These are phyloP conservation scores for Vitis hybrid DNA, from an alignment of 177 flowering plant species.

Conservation along the genomic window DNA sequence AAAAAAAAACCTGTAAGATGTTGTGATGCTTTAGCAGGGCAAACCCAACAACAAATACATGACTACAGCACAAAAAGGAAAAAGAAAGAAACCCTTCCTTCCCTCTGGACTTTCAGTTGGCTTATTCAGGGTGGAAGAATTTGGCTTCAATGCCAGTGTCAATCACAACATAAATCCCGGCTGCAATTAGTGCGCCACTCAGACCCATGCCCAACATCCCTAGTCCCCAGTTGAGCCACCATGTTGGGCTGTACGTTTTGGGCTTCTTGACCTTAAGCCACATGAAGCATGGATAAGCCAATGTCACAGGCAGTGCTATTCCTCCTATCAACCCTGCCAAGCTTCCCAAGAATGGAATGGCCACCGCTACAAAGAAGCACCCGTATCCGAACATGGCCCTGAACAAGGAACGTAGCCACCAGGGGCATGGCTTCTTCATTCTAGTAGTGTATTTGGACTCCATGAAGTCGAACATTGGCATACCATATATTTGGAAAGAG, in stretches of 20 bases:
- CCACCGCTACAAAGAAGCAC: conserved; percentile 41
- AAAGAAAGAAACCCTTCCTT: too few relatives aligned
- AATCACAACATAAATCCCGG: background rate
- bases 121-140: conserved; percentile 57
- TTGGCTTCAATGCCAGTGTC: conserved; percentile 44
- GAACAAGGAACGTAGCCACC: conserved; percentile 39
- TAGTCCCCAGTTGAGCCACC: conserved; percentile 59
- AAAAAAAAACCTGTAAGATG: too few relatives aligned
- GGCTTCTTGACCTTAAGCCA: conserved; percentile 71
- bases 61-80: too few relatives aligned
- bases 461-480: conserved; percentile 50
- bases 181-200: conserved; percentile 28
- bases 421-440: conserved; percentile 35
- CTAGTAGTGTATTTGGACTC: conserved; percentile 31
- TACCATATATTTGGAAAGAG: conserved; percentile 53
- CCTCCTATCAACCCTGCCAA: conserved; percentile 50
- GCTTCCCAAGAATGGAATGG: conserved; percentile 37
- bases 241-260: conserved; percentile 30
- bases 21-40: too few relatives aligned
- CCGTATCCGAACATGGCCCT: conserved; percentile 34
- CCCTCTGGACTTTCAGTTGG: too few relatives aligned
- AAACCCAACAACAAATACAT: too few relatives aligned
- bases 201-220: conserved; percentile 51
- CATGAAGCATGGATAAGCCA: conserved; percentile 86
- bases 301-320: conserved; percentile 57